Base-by-base conservation (phyloP, 2,329 filamentous ascomycete genomes). In the Chrysoporthe austroafricana region DNA sequence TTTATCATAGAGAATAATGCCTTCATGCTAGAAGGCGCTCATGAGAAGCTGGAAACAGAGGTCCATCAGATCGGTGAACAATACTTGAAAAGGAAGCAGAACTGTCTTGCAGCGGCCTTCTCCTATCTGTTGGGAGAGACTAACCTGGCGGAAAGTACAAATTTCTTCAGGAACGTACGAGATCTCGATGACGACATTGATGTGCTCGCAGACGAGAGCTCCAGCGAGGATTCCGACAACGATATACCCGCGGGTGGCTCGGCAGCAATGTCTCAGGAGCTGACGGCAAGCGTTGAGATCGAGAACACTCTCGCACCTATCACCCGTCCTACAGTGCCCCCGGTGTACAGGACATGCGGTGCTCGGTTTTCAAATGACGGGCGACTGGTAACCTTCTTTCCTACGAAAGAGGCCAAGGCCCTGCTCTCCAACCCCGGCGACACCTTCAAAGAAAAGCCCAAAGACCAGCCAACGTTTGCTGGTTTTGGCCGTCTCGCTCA, bases 201-300 rank as follows among this genome's bases (percentile, higher is more conserved):
- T 68, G 86, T 80, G 3, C 77, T 88, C 46, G 85, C 82, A 42
- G 91, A 92, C 67, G 93, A 96, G 71, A 95, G 92, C 72, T 97
- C 93, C 3, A 96, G 92, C 73, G 91, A 93, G 70, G 91, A 93
- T 69, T 92, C 94, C 71, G 92, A 94, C 32, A 82, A 82, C 58
- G 82, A 84, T 34, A 84, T 86, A 13, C 82, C 83, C 0, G 76
- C 83, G 2, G 84, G 84, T 3, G 84, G 83, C 21, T 86, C 84
- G 9, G 84, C 83, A 14, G 84, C 85, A 64, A 86, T 90, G 85
- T 89, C 87, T 7, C 87, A 89, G 70, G 87, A 90, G 71, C 79
- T 90, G 32, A 83, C 82, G 56, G 81, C 83, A 9, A 87, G 84
- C 69, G 81, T 80, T 32, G 85, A 87, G 61, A 79, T 83, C 4